Base-by-base conservation (phyloP, 2,329 filamentous ascomycete species). In the Geosmithia putterillii region DNA sequence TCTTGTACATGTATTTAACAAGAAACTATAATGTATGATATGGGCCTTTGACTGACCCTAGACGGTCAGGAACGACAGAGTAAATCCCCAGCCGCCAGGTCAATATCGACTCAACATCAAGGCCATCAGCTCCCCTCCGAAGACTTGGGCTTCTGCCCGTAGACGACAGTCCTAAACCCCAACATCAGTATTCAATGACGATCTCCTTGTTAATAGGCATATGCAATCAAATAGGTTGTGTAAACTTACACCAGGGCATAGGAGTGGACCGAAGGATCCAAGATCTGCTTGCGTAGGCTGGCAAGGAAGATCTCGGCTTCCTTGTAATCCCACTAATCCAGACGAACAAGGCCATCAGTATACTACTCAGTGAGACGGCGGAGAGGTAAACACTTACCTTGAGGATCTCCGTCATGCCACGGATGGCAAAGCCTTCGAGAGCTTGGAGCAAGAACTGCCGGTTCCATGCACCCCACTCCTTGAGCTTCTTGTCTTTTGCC, bases 401-500 rank as follows among this genome's bases (percentile, higher is more conserved):
- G 1, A 55, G 12, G 20, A 50, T 46, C 12, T 56, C 50, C 0
- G 51, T 53, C 3, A 56, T 23, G 0, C 46, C 48, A 7, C 54
- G 52, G 7, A 56, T 46, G 0, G 49, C 48, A 15, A 56, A 56
- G 0, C 53, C 54, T 7, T 56, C 54, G 1, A 54, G 44, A 1
- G 48, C 53, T 4, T 51, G 47, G 1, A 56, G 41, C 15, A 54
- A 18, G 10, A 52, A 51, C n/a, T 54, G 52, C 0, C 49, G 43
- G 7, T 52, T 55, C 50, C 48, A 56, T 2, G 45, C 38, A 12
- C 51, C 54, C 54, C 48, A 56, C 10, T 50, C 44, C 44, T 57
- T 56, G 7, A 57, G 47, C 17, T 40, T 44, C 21, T 49, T 50
- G 28, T 46, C 42, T 32, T 21, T 44, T n/a, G 45, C 42, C 45